Evolutionary conservation across 345 rosid genomes (phyloP).

Genomic region (Eucalyptus sp.): DNA sequence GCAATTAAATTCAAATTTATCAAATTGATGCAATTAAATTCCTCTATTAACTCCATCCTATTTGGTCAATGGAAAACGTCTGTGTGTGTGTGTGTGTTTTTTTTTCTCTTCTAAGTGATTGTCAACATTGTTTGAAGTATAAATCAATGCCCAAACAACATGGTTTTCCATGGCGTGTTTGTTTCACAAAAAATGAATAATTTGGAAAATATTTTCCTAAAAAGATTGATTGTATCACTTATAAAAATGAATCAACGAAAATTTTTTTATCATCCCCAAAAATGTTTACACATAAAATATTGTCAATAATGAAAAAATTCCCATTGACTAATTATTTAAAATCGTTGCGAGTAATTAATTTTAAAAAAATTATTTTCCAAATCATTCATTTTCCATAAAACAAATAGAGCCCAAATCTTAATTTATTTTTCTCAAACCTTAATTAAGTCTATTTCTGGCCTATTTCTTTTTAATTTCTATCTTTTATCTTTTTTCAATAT

Average conservation of each 20-base stretch:
- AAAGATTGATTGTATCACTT: neutral
- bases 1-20: neutral
- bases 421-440: neutral
- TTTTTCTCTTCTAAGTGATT: neutral
- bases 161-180: neutral
- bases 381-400: neutral
- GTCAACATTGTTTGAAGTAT: neutral
- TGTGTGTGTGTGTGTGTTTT: neutral
- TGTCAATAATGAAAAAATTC: neutral
- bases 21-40: neutral
- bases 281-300: neutral
- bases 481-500: too few species aligned
- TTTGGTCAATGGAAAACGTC: accelerated
- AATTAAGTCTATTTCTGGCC: neutral
- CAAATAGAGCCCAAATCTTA: neutral
- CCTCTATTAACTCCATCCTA: neutral
- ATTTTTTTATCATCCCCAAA: neutral
- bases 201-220: neutral
- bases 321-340: neutral
- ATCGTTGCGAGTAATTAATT: neutral
- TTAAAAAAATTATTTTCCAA: too few species aligned
- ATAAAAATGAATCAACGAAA: neutral
- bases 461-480: neutral
- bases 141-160: neutral
- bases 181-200: neutral